Evolutionary conservation across 2,329 filamentous ascomycete genomes (phyloP).

Genomic region (Zymoseptoria tritici): DNA sequence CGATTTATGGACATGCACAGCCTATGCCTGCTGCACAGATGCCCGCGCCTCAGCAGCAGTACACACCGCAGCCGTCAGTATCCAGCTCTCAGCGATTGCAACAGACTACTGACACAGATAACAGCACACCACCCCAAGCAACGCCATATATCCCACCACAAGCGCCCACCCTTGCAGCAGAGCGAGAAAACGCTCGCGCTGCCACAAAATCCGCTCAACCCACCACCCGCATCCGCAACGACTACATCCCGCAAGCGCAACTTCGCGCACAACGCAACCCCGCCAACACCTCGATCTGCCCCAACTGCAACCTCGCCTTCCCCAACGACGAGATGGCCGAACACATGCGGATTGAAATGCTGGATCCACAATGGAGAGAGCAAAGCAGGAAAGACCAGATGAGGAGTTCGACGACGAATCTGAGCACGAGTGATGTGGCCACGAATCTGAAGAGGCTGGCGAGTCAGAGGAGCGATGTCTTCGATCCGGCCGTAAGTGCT

Average conservation of each 20-base stretch:
- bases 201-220: constrained; percentile 45
- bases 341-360: constrained; percentile 89
- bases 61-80: constrained; percentile 20
- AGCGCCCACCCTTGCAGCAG: constrained; percentile 26
- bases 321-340: constrained; percentile 80
- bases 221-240: constrained; percentile 84
- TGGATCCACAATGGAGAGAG: constrained; percentile 93
- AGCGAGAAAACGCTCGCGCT: constrained; percentile 58
- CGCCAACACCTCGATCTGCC: constrained; percentile 65
- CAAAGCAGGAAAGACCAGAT: constrained; percentile 84
- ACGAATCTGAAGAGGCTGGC: constrained; percentile 94
- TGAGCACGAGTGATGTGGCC: constrained; percentile 79
- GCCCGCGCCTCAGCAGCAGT: constrained; percentile 13
- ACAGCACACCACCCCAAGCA: constrained; percentile 28
- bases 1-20: constrained; percentile 27
- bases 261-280: constrained; percentile 47
- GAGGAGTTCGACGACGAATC: constrained; percentile 75
- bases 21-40: constrained; percentile 24
- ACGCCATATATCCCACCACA: constrained; percentile 18
- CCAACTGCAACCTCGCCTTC: constrained; percentile 87
- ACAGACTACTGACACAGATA: not conserved
- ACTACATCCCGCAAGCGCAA: constrained; percentile 81
- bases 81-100: not conserved
- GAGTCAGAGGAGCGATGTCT: constrained; percentile 79
- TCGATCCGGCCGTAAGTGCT: constrained; percentile 65